These are phyloP conservation scores for Lycium barbarum DNA, from an alignment of 257 asterid species.

Conservation along the genomic window DNA sequence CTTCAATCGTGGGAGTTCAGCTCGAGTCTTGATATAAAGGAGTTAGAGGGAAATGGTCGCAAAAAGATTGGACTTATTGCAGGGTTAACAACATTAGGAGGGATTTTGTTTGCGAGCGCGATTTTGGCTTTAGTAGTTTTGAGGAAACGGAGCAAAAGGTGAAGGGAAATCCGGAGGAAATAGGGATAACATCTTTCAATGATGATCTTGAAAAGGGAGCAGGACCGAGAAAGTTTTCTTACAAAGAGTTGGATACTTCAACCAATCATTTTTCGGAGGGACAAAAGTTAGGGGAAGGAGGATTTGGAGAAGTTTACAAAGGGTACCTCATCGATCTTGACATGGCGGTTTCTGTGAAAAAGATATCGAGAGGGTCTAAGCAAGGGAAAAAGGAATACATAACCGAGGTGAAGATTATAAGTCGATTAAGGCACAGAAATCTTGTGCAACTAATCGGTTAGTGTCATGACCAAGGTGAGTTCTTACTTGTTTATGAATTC, in stretches of 20 bases:
- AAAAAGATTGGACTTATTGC: conserved; percentile 25
- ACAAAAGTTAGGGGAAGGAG: conserved; percentile 48
- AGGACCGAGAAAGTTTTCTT: conserved; percentile 50
- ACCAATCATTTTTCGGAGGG: conserved; percentile 47
- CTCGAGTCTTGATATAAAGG: conserved; percentile 37
- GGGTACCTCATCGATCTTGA: conserved; percentile 44
- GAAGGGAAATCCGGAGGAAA: conserved; percentile 28
- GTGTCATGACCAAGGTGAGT: conserved; percentile 50
- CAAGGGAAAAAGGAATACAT: conserved; percentile 52
- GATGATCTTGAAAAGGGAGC: conserved; percentile 53
- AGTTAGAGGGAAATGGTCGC: neutral
- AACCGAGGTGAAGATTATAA: conserved; percentile 49
- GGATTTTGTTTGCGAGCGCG: conserved; percentile 27
- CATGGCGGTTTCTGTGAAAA: conserved; percentile 47
- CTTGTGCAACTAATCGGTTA: conserved; percentile 49
- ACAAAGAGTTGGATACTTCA: conserved; percentile 40
- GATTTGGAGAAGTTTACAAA: conserved; percentile 48
- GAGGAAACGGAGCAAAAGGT: conserved; percentile 26
- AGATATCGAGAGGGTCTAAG: conserved; percentile 44
- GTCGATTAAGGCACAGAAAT: conserved; percentile 48
- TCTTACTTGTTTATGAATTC: conserved; percentile 52
- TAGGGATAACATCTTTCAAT: conserved; percentile 38
- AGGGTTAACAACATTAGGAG: conserved; percentile 36
- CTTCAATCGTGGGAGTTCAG: conserved; percentile 45
- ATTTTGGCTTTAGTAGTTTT: conserved; percentile 16